Evolutionary conservation across 164 flowering plant species (phyloP).

Genomic region (Houttuynia cordata): DNA sequence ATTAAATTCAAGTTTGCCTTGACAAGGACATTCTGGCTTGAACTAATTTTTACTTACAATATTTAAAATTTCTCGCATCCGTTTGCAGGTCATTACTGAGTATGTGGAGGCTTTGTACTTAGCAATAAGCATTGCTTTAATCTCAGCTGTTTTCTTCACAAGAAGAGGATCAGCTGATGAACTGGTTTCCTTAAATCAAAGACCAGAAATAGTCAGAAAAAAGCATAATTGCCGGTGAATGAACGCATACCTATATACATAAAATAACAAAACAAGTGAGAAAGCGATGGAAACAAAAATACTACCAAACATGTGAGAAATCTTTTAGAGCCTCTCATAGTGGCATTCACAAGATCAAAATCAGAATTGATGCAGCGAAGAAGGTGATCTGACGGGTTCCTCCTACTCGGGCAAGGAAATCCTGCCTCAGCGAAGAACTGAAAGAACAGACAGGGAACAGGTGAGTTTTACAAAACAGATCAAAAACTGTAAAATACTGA

Average conservation of each 20-base stretch:
- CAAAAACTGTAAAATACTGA: not conserved
- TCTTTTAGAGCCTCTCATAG: conserved; percentile 46
- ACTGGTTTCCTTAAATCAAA: conserved; percentile 26
- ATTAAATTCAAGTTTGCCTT: too few species aligned
- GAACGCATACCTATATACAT: not conserved
- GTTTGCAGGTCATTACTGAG: not conserved
- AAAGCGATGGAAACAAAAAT: not conserved
- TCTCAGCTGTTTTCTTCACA: conserved; percentile 44
- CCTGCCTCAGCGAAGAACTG: conserved; percentile 83
- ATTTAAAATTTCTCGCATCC: not conserved
- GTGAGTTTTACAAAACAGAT: not conserved
- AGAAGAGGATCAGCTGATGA: conserved; percentile 41
- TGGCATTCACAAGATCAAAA: conserved; percentile 60
- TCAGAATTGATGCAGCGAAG: conserved; percentile 75
- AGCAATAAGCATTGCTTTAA: conserved; percentile 41
- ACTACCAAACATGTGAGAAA: conserved; percentile 24
- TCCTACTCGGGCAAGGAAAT: conserved; percentile 67
- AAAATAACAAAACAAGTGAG: not conserved
- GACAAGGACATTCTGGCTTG: too few species aligned
- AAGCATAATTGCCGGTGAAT: not conserved
- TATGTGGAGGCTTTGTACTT: conserved; percentile 12
- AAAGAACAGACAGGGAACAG: not conserved
- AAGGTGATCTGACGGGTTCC: conserved; percentile 89
- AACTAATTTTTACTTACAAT: not conserved
- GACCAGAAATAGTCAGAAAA: not conserved